phyloP scores from a whole-genome alignment of 176 grass and related monocot species.

The Aegilops speltoides region DNA sequence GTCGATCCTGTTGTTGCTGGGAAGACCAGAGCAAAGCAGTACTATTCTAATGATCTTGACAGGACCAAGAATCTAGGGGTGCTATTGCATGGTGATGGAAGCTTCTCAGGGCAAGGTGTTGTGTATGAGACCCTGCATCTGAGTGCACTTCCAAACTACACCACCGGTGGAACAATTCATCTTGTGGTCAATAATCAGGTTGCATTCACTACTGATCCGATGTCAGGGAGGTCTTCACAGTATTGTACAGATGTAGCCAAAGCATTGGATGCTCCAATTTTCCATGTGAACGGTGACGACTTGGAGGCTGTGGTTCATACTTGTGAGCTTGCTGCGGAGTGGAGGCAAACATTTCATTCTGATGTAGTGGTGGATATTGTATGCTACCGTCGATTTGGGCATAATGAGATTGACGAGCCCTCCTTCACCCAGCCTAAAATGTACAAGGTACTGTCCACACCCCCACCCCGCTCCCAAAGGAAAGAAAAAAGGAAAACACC shows the following conservation, averaged over 20 bases:
- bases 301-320: constrained; percentile 92
- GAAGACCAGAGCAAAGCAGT: constrained; percentile 96
- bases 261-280: constrained; percentile 79
- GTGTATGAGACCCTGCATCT: constrained; percentile 97
- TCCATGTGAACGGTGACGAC: constrained; percentile 96
- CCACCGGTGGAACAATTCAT: constrained; percentile 92
- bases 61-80: constrained; percentile 89
- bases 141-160: constrained; percentile 91
- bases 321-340: constrained; percentile 91
- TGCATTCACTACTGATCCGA: constrained; percentile 76
- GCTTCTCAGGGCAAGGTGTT: constrained; percentile 96
- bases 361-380: constrained; percentile 94
- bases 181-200: constrained; percentile 81
- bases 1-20: constrained; percentile 91
- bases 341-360: constrained; percentile 92
- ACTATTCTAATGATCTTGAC: constrained; percentile 84
- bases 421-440: constrained; percentile 98
- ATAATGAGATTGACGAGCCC: constrained; percentile 97
- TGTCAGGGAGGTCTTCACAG: constrained; percentile 67
- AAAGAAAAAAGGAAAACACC: background rate
- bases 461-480: background rate
- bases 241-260: constrained; percentile 87
- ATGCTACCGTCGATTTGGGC: constrained; percentile 91
- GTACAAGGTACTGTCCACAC: constrained; percentile 65
- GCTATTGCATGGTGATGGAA: constrained; percentile 94